Base-by-base conservation (phyloP, 495 filamentous ascomycete genomes). In the Daldinia concentrica region DNA sequence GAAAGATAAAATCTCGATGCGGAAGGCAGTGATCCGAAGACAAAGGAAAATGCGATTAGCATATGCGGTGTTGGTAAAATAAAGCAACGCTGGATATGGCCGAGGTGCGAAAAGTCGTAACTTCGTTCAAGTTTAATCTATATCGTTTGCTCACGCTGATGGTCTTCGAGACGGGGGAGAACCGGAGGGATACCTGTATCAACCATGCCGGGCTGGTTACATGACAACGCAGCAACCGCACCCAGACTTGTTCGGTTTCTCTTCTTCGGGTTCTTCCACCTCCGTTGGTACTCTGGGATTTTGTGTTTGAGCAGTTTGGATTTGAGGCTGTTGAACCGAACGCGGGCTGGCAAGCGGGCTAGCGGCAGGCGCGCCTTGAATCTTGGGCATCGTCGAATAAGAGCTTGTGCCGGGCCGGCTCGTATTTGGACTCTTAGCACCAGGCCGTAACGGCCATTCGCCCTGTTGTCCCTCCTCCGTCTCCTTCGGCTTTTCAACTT, bases 341-440 rank as follows among this genome's bases (percentile, higher is more conserved):
- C 75, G 74, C 55, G 80, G 77, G 59, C 79, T 82, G 6, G 77
- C 76, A 41, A 82, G 58, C 15, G 82, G 77, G 68, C 77, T 83
- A 57, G 79, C 72, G 22, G 73, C 64, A 22, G 79, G 80, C 34
- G 75, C 77, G 22, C 82, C 83, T 32, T 80, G 75, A 48, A 88
- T 86, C 73, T 79, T 86, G n/a, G 86, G 86, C 81, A 88, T 87
- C 6, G 84, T 86, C 22, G 85, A 87, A 68, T 88, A 88, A 17
- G 85, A 85, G 32, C 81, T 83, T 4, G 81, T 76, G n/a, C 82
- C 82, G 6, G 79, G 81, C 12, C 82, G 81, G 27, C 74, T 80
- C 17, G 79, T 68, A 19, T 73, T 74, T 56, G 83, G 82, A 60
- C 79, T 83, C 74, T 81, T 84, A n/a, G 80, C 69, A 22, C 80